Percentiles rank a stretch among this genome's conserved stretches.
These are phyloP conservation scores for Metschnikowia cubensis DNA, from an alignment of 805 yeast genomes.

Conservation along the genomic window DNA sequence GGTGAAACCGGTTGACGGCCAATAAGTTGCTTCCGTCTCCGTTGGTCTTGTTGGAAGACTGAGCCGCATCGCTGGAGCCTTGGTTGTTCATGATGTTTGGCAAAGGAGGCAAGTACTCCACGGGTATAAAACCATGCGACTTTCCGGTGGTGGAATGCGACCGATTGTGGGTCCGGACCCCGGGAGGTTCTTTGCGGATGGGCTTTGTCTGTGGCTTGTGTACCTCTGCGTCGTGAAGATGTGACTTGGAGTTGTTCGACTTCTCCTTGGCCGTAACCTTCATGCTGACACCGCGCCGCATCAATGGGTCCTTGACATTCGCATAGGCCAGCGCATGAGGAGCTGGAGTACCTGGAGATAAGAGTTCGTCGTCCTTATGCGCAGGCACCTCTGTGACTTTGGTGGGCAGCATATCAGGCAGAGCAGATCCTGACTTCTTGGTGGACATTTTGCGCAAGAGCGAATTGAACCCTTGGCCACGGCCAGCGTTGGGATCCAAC, in stretches of 20 bases:
- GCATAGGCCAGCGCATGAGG: neutral
- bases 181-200: slow-evolving; percentile 2
- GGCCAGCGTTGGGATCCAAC: slow-evolving; percentile 31
- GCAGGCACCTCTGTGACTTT: slow-evolving; percentile 3
- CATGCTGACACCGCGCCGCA: slow-evolving; percentile 60
- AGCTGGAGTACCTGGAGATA: neutral
- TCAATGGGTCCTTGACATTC: slow-evolving; percentile 32
- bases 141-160: slow-evolving; percentile 25
- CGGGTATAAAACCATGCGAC: slow-evolving; percentile 39
- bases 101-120: slow-evolving; percentile 42
- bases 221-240: slow-evolving; percentile 9
- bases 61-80: slow-evolving; percentile 17
- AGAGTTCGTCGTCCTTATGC: neutral
- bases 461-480: slow-evolving; percentile 30
- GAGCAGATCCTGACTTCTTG: slow-evolving; percentile 23
- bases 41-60: neutral
- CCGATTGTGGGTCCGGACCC: slow-evolving; percentile 17
- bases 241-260: slow-evolving; percentile 22
- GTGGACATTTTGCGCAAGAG: slow-evolving; percentile 35
- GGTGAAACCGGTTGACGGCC: slow-evolving; percentile 45
- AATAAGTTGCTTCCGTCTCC: neutral
- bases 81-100: slow-evolving; percentile 36
- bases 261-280: slow-evolving; percentile 57
- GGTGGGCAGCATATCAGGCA: slow-evolving; percentile 9
- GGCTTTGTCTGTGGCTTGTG: neutral